Evolutionary conservation across 441 rosid genomes (phyloP), one percentile per base, ranked within the genome.

Genomic region (Monsonia emarginata): DNA sequence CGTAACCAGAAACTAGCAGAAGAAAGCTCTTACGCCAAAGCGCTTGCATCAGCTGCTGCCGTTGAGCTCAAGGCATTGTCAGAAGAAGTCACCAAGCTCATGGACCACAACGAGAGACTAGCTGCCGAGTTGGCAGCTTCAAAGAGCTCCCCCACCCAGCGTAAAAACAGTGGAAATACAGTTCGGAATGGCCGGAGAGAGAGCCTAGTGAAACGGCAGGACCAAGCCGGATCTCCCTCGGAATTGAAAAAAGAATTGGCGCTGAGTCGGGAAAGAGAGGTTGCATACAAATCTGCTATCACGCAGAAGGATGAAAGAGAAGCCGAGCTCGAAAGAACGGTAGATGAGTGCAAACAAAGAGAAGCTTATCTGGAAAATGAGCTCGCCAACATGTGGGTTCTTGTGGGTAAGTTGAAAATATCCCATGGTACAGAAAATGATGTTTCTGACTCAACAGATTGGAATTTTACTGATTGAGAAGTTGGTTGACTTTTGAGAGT

Each of bases 301-400:
- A 16, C 68, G 19, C 96, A 85, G 81, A 90, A 82, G 79, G 89
- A 83, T 70, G 81, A 85, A 28, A 82, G 79, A 69, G 98, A 90
- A 80, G 78, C 83, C 0, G 97, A 85, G 71, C 86, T 94, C 68
- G 87, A 89, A 74, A 79, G 76, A 59, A 86, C 54, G 72, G 79
- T 90, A 5, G 90, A 89, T 78, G 98, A 94, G 65, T 94, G 96
- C 22, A 90, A 90, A 78, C 84, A 83, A 67, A 86, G 96, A 76
- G 98, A 94, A 85, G 91, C 96, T 0, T 88, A 94, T 72, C 80
- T 94, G 69, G 98, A 94, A 84, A 86, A 90, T 40, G 96, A 94
- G 76, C 96, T 94, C 2, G 98, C 98, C n/a, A 90, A 89, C 76
- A 94, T 94, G 98, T 94, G 97, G 97, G 94, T 85, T 67, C 93